phyloP scores from a whole-genome alignment of 2,329 filamentous ascomycete genomes.

The Ascochyta lentis region DNA sequence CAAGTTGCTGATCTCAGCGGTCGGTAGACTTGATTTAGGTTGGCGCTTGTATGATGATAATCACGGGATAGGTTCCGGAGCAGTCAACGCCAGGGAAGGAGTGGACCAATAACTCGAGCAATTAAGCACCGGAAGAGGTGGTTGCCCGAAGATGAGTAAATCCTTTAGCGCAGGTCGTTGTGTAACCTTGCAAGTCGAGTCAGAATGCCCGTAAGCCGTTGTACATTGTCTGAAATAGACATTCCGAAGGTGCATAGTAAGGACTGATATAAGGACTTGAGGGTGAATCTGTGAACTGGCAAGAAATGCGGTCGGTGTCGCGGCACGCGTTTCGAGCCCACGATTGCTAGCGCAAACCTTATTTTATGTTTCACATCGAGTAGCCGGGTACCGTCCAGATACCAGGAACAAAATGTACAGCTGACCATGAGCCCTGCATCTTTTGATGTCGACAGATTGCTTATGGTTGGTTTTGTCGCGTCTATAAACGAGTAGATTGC shows the following conservation, averaged over 20 bases:
- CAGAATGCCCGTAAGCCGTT: not conserved
- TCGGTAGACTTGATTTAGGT: conserved; percentile 13
- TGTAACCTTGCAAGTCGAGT: not conserved
- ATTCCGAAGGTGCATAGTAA: not conserved
- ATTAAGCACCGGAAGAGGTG: conserved; percentile 11
- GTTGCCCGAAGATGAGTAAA: conserved; percentile 11
- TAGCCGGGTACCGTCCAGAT: not conserved
- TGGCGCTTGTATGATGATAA: conserved; percentile 15
- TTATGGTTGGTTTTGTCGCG: not conserved
- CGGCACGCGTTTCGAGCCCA: conserved; percentile 1
- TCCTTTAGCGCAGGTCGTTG: not conserved
- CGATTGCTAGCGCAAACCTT: conserved; percentile 12
- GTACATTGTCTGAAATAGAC: not conserved
- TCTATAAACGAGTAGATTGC: not conserved
- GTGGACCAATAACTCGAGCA: conserved; percentile 13
- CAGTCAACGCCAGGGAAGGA: conserved; percentile 6
- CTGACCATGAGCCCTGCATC: not conserved
- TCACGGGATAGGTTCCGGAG: conserved; percentile 13
- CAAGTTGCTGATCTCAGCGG: conserved; percentile 11
- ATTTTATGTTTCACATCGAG: conserved; percentile 7
- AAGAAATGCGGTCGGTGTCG: conserved; percentile 2
- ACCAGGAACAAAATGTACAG: not conserved
- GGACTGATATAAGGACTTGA: conserved; percentile 4
- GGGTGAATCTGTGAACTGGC: not conserved
- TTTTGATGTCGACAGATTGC: not conserved